Base-by-base conservation (phyloP, 805 yeast species). In the Kodamaea leandrae region DNA sequence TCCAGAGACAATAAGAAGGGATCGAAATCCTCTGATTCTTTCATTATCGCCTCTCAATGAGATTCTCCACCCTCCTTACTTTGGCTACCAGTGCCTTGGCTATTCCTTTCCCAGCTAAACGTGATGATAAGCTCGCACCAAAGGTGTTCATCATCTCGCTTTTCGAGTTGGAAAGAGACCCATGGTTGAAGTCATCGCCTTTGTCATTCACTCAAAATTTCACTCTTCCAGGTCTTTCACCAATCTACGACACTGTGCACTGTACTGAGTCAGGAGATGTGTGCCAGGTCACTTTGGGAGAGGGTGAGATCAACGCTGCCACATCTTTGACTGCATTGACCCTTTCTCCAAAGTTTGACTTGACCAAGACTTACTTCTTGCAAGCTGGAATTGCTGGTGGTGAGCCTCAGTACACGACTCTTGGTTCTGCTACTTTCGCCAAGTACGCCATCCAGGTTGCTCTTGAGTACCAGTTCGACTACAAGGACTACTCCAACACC, bases 311-410 rank as follows among this genome's bases (percentile, higher is more conserved):
- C 49, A 81, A 81, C 51, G 86, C 86, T 27, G 85, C 86, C 12
- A 47, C 79, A 18, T 66, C 83, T 17, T 55, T 80, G 43, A 69
- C 76, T 30, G 81, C 86, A 5, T 60, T 81, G 47, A 57, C 74
- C 8, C 64, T 78, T 55, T 67, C 69, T 42, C 78, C 83, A 28
- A 51, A 66, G 43, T 80, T 81, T 46, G 83, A 81, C 53, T 68
- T 81, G 38, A 55, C 77, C 26, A 71, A 74, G 51, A 78, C 86
- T 32, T 80, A 78, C 65, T 81, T 77, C 66, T 49, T 80, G 49
- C 63, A 78, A 46, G 80, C 82, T 16, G 86, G 86, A 55, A 81
- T 80, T 54, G 84, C 80, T 9, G 86, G 85, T 45, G 77, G 80
- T 41, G 73, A 77, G 48, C 86, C 86, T 21, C 47, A 63, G 32